A percentile compares a stretch with the other conserved stretches of the same genome.
Evolutionary conservation across 2,329 filamentous ascomycete species (phyloP).

Genomic region (Decorospora gaudefroyi): DNA sequence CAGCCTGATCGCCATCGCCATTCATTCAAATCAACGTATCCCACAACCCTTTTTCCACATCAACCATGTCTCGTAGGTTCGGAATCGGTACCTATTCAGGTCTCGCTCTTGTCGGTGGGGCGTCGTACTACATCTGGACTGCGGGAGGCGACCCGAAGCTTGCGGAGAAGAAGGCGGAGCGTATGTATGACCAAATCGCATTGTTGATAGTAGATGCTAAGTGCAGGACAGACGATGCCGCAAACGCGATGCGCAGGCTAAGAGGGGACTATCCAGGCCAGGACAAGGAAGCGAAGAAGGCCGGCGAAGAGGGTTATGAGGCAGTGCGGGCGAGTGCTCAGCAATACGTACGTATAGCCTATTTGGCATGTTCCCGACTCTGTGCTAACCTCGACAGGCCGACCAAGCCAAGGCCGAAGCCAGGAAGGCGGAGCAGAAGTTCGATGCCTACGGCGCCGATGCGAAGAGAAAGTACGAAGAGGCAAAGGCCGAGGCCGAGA

Average conservation of each 20-base stretch:
- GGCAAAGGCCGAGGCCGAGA: constrained; percentile 62
- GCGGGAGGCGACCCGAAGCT: constrained; percentile 80
- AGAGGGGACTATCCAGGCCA: constrained; percentile 68
- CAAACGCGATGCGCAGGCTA: constrained; percentile 68
- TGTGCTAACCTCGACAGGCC: constrained; percentile 38
- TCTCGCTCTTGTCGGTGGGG: constrained; percentile 60
- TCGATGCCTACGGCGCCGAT: constrained; percentile 57
- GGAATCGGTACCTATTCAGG: constrained; percentile 37
- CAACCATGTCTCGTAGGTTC: constrained; percentile 38
- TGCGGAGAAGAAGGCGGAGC: constrained; percentile 84
- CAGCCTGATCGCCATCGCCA: constrained; percentile 8
- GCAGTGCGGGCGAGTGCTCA: constrained; percentile 54
- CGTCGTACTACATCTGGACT: constrained; percentile 86
- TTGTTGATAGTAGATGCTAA: background rate
- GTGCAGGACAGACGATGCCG: constrained; percentile 69
- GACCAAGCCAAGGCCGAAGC: constrained; percentile 55
- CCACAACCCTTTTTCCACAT: constrained; percentile 8
- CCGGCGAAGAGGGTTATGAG: constrained; percentile 58
- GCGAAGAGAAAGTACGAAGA: constrained; percentile 66
- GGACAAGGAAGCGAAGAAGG: constrained; percentile 66
- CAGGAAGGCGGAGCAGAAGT: constrained; percentile 65
- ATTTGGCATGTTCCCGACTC: background rate
- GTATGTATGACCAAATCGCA: constrained; percentile 57
- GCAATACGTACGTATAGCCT: constrained; percentile 32
- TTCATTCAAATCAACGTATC: constrained; percentile 10